Evolutionary conservation across 2,329 filamentous ascomycete species (phyloP), one percentile per base, ranked within the genome.

Genomic region (Claviceps pazoutovae): DNA sequence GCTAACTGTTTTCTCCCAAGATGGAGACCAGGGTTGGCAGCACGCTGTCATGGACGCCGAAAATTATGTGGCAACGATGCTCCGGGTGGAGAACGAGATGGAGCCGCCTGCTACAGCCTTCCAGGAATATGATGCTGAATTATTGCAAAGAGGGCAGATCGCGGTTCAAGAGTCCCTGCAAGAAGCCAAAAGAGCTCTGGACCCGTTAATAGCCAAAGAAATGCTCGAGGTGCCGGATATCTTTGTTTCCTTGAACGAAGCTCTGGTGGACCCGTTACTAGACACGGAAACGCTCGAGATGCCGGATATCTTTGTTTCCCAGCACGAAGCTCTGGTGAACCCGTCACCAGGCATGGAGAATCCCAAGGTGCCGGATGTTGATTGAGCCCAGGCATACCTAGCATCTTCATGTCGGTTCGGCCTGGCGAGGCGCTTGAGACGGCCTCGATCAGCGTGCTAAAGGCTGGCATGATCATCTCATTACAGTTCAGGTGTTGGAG

Each of bases 21-120:
- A 67, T 55, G 67, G 71, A n/a, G 71, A 70, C 0, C 71, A 74
- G 56, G 70, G 70, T 7, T 64, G 71, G 38, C 71, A 74, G 53
- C 67, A 73, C 54, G 65, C 64, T 34, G 67, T 74, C 43, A 59
- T 59, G 1, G 71, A 73, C 50, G 69, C 64, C 11, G 57, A 61
- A 37, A 65, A 68, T 50, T 68, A 69, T 46, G 58, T 72, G 1
- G 53, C 63, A n/a, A 60, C 61, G 4, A 54, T 70, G 8, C n/a
- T 58, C 5, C 51, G 56, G 42, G 51, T 65, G 4, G 43, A 37
- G 49, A 58, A 19, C 54, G 57, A 16, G 36, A 51, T 1, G 52
- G 49, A 1, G 30, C 55, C 51, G 5, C 54, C 57, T 0, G 53
- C 58, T 41, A 49, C 55, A 17, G 53, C 54, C 5, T 56, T 70